Evolutionary conservation across 202 grass and related monocot genomes (phyloP), one percentile per base, ranked within the genome.

Genomic region (Brachypodium distachyon): DNA sequence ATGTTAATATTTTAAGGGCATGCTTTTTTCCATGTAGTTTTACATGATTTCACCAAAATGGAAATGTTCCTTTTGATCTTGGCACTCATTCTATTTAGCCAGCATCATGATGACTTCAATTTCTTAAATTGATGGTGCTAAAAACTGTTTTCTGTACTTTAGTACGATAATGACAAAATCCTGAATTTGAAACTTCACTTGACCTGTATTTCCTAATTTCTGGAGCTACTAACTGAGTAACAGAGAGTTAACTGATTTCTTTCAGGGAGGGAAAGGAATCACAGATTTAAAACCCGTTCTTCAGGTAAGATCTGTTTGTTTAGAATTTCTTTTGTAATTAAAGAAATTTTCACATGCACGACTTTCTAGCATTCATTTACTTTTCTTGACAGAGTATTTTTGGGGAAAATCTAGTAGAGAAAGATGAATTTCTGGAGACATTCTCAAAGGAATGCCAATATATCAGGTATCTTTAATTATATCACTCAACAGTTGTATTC

Each of bases 261-360:
- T 87, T 32, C 68, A 98, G 95, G 89, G 86, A 82, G 91, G 91
- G 58, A 98, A 94, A 94, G 91, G 95, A 74, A 87, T 92, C 72
- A 94, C 95, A 42, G 80, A 94, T 77, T 74, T 98, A 21, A 83
- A 86, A 42, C 23, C 83, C 74, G 65, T 77, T 88, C 89, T 99
- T 83, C 87, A 87, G 96, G 96, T 96, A 82, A 61, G 18, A 70
- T 58, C 39, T 50, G 25, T 81, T 66, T 32, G 67, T 72, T 60
- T 65, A 57, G 21, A 64, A 10, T 79, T 12, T 67, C 47, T 60
- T 64, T 29, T 27, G 19, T 54, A 57, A 67, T 23, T 54, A 59
- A 40, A 55, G 50, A 29, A 58, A 76, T 19, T 12, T 48, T 22
- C n/a, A 12, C 55, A 32, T 53, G 37, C 33, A 55, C 65, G 57